phyloP scores from a whole-genome alignment of 1,284 basidiomycete genomes.

The Meripilus lineatus region DNA sequence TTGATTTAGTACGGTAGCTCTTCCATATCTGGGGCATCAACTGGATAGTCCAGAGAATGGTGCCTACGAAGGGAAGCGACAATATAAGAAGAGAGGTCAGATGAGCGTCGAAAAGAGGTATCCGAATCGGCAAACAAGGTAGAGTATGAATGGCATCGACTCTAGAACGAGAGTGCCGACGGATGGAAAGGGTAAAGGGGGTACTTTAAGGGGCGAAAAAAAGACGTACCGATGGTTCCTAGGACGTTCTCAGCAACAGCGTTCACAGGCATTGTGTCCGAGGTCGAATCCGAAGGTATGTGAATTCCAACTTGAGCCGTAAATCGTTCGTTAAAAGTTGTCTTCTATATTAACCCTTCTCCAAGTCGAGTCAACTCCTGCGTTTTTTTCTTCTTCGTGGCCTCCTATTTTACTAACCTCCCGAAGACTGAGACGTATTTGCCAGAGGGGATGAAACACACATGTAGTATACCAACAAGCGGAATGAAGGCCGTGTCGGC shows the following conservation, averaged over 20 bases:
- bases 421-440: no score
- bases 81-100: no score
- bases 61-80: constrained; percentile 37
- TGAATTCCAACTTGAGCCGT: no score
- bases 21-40: constrained; percentile 77
- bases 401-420: no score
- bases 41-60: constrained; percentile 66
- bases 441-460: no score
- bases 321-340: no score
- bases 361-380: no score
- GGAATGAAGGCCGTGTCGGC: no score
- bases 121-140: not conserved
- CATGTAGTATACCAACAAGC: no score
- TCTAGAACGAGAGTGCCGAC: not conserved
- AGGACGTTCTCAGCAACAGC: constrained; percentile 36
- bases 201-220: not conserved
- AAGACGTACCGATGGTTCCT: constrained; percentile 36
- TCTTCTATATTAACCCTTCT: no score
- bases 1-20: constrained; percentile 67
- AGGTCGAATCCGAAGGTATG: no score
- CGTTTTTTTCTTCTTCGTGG: no score
- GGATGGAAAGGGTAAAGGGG: constrained; percentile 1
- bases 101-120: constrained; percentile 2
- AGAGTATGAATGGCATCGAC: constrained; percentile 16
- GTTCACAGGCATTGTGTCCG: constrained; percentile 19